A percentile compares a stretch with the other conserved stretches of the same genome.
Evolutionary conservation across 192 early-diverging fungal genomes (phyloP).

Genomic region (Allomyces javanicus): DNA sequence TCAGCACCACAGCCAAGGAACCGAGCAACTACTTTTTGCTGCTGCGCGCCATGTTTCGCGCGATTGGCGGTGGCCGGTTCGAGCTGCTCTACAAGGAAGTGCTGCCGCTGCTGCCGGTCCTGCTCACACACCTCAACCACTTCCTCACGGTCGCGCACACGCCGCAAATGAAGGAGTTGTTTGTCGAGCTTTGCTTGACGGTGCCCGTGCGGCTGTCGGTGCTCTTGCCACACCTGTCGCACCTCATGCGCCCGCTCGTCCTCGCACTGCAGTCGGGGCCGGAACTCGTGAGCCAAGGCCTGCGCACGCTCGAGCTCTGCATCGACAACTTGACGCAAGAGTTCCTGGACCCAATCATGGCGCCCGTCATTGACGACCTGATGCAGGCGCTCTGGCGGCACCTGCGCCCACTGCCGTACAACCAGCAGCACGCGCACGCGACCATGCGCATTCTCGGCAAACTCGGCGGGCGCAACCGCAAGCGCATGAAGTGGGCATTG

Average conservation of each 20-base stretch:
- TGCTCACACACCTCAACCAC: slow-evolving; percentile 78
- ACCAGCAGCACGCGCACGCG: slow-evolving; percentile 55
- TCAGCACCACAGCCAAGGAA: slow-evolving; percentile 59
- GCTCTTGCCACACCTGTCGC: slow-evolving; percentile 74
- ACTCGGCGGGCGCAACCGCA: slow-evolving; percentile 87
- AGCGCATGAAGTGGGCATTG: neutral
- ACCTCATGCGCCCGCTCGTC: slow-evolving; percentile 90
- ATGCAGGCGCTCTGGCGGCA: slow-evolving; percentile 90
- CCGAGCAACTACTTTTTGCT: slow-evolving; percentile 86
- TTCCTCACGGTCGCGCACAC: slow-evolving; percentile 58
- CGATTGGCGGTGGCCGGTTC: slow-evolving; percentile 91
- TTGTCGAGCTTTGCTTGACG: slow-evolving; percentile 90
- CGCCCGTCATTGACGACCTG: slow-evolving; percentile 77
- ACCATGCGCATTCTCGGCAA: slow-evolving; percentile 89
- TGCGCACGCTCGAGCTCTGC: slow-evolving; percentile 90
- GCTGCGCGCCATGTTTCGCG: slow-evolving; percentile 58
- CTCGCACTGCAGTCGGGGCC: slow-evolving; percentile 75
- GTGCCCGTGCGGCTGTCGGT: slow-evolving; percentile 91
- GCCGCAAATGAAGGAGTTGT: slow-evolving; percentile 77
- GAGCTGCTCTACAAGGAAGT: slow-evolving; percentile 92
- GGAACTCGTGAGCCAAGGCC: slow-evolving; percentile 85
- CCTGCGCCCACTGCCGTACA: slow-evolving; percentile 69
- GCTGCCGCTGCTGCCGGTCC: slow-evolving; percentile 70
- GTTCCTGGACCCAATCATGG: slow-evolving; percentile 89
- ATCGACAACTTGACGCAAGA: slow-evolving; percentile 95